A percentile compares a stretch with the other conserved stretches of the same genome.
These are phyloP conservation scores for Cairneyella variabilis DNA, from an alignment of 495 filamentous ascomycete genomes.

Conservation along the genomic window DNA sequence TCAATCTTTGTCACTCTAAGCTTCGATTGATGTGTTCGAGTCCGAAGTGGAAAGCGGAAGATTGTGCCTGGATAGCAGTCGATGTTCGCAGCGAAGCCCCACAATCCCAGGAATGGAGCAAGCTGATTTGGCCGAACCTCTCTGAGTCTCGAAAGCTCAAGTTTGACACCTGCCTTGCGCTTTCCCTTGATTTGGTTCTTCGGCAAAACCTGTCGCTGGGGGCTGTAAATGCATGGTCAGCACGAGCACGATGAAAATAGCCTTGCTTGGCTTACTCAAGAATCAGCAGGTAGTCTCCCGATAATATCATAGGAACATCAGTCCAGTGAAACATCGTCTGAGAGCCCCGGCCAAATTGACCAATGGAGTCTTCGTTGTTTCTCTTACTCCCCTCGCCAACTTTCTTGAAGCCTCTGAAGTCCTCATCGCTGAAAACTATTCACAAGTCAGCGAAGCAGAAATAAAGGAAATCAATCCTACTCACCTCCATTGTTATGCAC, in stretches of 20 bases:
- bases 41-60: conserved; percentile 36
- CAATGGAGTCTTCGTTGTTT: conserved; percentile 30
- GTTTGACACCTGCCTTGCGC: conserved; percentile 22
- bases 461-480: background rate
- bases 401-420: conserved; percentile 35
- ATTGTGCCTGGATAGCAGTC: conserved; percentile 36
- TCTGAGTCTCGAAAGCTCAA: conserved; percentile 21
- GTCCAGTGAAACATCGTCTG: conserved; percentile 46
- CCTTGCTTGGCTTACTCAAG: conserved; percentile 29
- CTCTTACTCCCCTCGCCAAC: conserved; percentile 39
- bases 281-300: conserved; percentile 34
- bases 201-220: conserved; percentile 32
- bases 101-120: conserved; percentile 35
- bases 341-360: conserved; percentile 40
- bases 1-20: conserved; percentile 16
- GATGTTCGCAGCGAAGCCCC: conserved; percentile 24
- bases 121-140: conserved; percentile 31
- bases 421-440: conserved; percentile 32
- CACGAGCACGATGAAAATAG: background rate
- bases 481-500: conserved; percentile 35
- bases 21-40: background rate
- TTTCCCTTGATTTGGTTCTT: conserved; percentile 21
- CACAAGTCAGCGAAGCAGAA: background rate
- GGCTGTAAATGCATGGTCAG: conserved; percentile 17
- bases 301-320: conserved; percentile 38